Conservation (phyloP, 768 basidiomycete species). For the Podaxis sp. region DNA sequence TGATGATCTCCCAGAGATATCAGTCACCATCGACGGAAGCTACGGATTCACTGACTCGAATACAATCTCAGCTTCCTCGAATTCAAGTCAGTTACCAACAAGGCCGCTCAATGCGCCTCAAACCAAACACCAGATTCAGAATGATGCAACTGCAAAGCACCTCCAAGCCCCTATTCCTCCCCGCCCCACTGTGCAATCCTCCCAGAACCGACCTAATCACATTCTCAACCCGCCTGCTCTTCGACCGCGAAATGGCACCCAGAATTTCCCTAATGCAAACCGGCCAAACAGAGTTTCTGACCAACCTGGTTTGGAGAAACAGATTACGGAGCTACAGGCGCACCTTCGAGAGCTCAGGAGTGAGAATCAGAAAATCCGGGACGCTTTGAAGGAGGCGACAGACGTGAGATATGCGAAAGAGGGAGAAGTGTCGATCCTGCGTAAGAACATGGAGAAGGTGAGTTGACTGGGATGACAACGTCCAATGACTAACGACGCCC, state of each 20-base stretch:
- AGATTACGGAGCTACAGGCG: conserved; percentile 31
- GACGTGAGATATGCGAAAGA: conserved; percentile 59
- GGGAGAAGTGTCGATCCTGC: conserved; percentile 68
- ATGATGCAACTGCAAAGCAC: neutral
- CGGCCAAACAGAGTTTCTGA: neutral
- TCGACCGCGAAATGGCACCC: neutral
- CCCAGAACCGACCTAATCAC: neutral
- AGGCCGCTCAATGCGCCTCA: neutral
- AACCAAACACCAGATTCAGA: neutral
- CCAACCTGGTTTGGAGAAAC: conserved; percentile 18
- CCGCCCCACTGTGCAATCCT: neutral
- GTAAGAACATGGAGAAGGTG: conserved; percentile 71
- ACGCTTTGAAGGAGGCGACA: conserved; percentile 45
- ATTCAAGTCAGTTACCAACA: conserved; percentile 3
- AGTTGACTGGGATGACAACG: neutral
- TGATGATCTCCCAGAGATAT: conserved; percentile 60
- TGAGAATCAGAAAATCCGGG: conserved; percentile 47
- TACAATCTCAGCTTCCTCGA: conserved; percentile 19
- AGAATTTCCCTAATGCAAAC: neutral
- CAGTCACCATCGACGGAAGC: conserved; percentile 44
- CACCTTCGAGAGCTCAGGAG: conserved; percentile 42
- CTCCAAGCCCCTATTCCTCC: neutral
- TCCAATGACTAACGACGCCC: conserved; percentile 15
- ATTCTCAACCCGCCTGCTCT: neutral
- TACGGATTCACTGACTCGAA: conserved; percentile 43